Percentiles rank a stretch among this genome's conserved stretches.
These are phyloP conservation scores for Carex cristatella DNA, from an alignment of 176 grass and related monocot genomes.

Conservation along the genomic window DNA sequence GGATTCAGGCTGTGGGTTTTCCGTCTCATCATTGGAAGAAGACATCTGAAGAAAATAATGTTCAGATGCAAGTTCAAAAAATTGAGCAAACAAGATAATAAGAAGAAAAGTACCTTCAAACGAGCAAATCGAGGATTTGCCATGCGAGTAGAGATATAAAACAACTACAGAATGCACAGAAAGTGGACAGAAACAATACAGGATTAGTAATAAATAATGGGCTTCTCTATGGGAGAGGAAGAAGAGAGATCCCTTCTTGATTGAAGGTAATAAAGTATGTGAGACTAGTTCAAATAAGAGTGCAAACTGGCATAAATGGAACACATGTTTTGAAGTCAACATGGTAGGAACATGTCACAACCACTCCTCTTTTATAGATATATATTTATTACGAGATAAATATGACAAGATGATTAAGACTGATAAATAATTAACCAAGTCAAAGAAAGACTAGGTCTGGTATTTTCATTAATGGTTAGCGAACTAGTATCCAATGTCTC, in stretches of 20 bases:
- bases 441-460: background rate
- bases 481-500: background rate
- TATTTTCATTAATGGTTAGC: background rate
- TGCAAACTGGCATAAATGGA: background rate
- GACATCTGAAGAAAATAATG: constrained; percentile 9
- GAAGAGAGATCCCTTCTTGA: background rate
- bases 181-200: background rate
- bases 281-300: background rate
- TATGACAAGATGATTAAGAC: background rate
- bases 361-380: constrained; percentile 1
- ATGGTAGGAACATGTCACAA: constrained; percentile 13
- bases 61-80: background rate
- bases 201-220: background rate
- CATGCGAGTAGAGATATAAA: background rate
- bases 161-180: background rate
- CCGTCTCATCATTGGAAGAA: background rate
- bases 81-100: background rate
- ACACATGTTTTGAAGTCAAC: constrained; percentile 12
- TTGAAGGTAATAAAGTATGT: background rate
- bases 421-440: background rate
- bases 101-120: constrained; percentile 8
- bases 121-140: constrained; percentile 8
- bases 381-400: background rate
- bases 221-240: constrained; percentile 3
- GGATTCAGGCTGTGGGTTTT: background rate